Evolutionary conservation across 768 basidiomycete genomes (phyloP).

Genomic region (Chalciporus piperatus): DNA sequence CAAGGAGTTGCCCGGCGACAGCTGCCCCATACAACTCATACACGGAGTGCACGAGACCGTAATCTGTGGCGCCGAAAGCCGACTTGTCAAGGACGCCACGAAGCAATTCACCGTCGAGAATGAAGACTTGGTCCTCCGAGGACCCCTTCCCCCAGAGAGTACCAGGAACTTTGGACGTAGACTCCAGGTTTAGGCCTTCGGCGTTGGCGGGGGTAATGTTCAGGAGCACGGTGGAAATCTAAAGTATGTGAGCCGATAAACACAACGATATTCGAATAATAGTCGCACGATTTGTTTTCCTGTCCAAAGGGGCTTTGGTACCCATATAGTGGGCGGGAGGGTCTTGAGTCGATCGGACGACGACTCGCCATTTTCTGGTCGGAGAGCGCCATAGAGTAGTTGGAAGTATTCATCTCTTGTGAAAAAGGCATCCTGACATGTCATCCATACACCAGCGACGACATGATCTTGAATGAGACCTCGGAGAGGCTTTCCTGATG

Average conservation of each 20-base stretch:
- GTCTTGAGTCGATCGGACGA: conserved; percentile 64
- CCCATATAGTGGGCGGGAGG: conserved; percentile 90
- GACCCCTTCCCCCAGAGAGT: conserved; percentile 81
- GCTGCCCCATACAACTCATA: conserved; percentile 94
- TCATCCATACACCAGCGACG: conserved; percentile 99
- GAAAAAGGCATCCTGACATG: conserved; percentile 92
- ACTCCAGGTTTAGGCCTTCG: conserved; percentile 79
- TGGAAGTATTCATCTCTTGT: conserved; percentile 95
- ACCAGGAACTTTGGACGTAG: conserved; percentile 88
- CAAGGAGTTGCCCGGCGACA: conserved; percentile 85
- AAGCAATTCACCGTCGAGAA: conserved; percentile 91
- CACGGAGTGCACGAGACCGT: conserved; percentile 94
- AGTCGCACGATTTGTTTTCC: conserved; percentile 89
- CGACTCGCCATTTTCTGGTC: conserved; percentile 77
- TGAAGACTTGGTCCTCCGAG: conserved; percentile 79
- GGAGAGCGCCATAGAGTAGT: conserved; percentile 88
- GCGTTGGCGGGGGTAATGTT: conserved; percentile 85
- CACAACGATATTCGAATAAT: background rate
- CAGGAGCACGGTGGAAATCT: conserved; percentile 92
- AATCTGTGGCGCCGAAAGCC: conserved; percentile 94
- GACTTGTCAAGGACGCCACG: conserved; percentile 96
- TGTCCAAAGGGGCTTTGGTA: conserved; percentile 89
- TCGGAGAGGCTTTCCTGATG: conserved; percentile 95
- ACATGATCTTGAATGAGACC: conserved; percentile 99
- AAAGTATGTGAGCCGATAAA: conserved; percentile 1